Base-by-base conservation (phyloP, 2,329 filamentous ascomycete genomes). In the Bipolaris victoriae region DNA sequence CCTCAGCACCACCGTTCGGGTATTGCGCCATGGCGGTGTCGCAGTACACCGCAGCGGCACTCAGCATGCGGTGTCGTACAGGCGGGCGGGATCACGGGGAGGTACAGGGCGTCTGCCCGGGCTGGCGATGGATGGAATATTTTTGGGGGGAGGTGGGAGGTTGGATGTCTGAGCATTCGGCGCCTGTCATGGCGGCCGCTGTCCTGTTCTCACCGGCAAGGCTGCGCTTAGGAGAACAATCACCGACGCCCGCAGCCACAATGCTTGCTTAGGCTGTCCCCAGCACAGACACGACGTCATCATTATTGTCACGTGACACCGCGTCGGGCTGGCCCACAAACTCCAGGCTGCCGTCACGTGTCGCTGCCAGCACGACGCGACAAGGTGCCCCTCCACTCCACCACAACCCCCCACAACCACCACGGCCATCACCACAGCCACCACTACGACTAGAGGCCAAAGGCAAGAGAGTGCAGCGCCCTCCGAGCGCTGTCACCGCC, bases 11-110 rank as follows among this genome's bases (percentile, higher is more conserved):
- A 63, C 63, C 60, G 63, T 70, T 73, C 35, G 65, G 71, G 71
- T 71, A 75, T 61, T 71, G 72, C 69, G 69, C 71, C 72, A 73
- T 74, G 67, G 64, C 73, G 67, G 64, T 63, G 57, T 60, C 48
- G 45, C 44, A 49, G 35, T 54, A 52, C 56, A 49, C 59, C 15
- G 48, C 48, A 22, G 37, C 15, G 35, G 36, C 16, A 16, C 44
- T 31, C 35, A 41, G 41, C 51, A 41, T 49, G 49, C 39, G 43
- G 11, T 22, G 37, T 48, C 35, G 52, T 56, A 35, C 44, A 36
- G 24, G 47, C 9, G 33, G 53, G 43, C 26, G 43, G 31, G 36
- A 20, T 13, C 35, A 39, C 49, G 50, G 60, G 49, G 54, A 13
- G 50, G 60, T 37, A 49, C 57, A 57, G 57, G 52, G 29, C 29